phyloP scores from a whole-genome alignment of 2,329 filamentous ascomycete species.

The Fusarium gaditjirri region DNA sequence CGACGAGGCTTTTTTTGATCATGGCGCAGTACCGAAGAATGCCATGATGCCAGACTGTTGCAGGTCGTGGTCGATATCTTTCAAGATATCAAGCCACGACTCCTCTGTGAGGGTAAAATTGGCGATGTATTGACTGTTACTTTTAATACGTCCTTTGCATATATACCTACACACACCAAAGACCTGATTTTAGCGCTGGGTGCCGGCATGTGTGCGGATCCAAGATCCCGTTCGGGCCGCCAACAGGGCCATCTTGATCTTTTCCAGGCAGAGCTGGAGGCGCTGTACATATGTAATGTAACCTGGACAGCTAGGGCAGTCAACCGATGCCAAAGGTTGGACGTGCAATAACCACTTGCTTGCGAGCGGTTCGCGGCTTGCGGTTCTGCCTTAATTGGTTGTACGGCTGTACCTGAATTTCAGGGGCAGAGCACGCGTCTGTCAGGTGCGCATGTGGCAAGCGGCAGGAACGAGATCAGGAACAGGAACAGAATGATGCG shows the following conservation, averaged over 20 bases:
- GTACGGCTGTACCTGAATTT: neutral
- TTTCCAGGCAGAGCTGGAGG: neutral
- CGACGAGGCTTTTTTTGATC: slow-evolving; percentile 5
- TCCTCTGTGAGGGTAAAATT: slow-evolving; percentile 1
- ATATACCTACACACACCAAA: neutral
- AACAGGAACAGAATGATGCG: slow-evolving; percentile 38
- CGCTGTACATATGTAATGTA: neutral
- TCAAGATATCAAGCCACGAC: neutral
- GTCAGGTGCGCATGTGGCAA: slow-evolving; percentile 25
- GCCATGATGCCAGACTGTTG: neutral
- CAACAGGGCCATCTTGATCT: slow-evolving; percentile 26
- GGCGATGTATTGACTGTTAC: neutral
- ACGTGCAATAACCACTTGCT: neutral
- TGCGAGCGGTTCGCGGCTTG: neutral
- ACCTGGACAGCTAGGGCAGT: neutral
- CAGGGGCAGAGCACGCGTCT: slow-evolving; percentile 23
- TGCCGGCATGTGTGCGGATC: slow-evolving; percentile 39
- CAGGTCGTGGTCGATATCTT: neutral
- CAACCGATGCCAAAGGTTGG: neutral
- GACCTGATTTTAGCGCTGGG: slow-evolving; percentile 35
- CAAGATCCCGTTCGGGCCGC: slow-evolving; percentile 43
- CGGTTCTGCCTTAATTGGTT: neutral
- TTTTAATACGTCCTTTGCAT: neutral
- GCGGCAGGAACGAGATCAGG: slow-evolving; percentile 38
- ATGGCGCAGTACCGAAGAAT: neutral